phyloP scores from a whole-genome alignment of 768 basidiomycete species.

The Lactarius hatsudake region DNA sequence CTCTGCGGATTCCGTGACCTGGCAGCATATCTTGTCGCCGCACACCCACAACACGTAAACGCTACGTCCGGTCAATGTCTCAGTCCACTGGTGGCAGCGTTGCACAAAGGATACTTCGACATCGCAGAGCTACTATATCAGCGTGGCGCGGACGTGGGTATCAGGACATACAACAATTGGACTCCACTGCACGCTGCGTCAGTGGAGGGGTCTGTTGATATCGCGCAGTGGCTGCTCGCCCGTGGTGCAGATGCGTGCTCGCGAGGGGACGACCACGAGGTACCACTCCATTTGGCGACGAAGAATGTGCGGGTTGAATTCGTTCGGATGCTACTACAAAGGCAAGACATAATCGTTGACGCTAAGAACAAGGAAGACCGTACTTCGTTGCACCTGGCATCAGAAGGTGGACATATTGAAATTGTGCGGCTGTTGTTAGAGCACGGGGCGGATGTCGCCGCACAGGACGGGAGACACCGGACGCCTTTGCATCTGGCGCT shows the following conservation, averaged over 20 bases:
- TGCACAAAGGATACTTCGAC: background rate
- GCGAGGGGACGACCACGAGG: background rate
- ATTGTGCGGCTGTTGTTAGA: background rate
- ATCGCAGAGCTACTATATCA: background rate
- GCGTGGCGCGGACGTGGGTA: background rate
- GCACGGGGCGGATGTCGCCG: no score
- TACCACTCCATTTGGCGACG: background rate
- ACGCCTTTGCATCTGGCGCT: no score
- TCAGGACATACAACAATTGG: background rate
- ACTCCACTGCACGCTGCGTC: background rate
- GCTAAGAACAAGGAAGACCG: background rate
- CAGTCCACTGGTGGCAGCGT: background rate
- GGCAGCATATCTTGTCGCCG: background rate
- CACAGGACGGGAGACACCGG: no score
- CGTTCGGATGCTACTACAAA: background rate
- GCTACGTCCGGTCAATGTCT: background rate
- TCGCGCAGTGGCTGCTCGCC: background rate
- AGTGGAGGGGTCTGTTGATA: no score
- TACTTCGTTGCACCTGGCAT: background rate
- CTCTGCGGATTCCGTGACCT: background rate
- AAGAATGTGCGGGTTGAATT: background rate
- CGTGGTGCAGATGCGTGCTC: background rate
- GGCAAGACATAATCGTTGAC: background rate
- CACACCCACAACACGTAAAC: background rate
- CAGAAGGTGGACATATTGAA: background rate